Percentiles rank a stretch among this genome's conserved stretches.
phyloP scores from a whole-genome alignment of 179 eudicot genomes.

The Sideroxylon spinosum region DNA sequence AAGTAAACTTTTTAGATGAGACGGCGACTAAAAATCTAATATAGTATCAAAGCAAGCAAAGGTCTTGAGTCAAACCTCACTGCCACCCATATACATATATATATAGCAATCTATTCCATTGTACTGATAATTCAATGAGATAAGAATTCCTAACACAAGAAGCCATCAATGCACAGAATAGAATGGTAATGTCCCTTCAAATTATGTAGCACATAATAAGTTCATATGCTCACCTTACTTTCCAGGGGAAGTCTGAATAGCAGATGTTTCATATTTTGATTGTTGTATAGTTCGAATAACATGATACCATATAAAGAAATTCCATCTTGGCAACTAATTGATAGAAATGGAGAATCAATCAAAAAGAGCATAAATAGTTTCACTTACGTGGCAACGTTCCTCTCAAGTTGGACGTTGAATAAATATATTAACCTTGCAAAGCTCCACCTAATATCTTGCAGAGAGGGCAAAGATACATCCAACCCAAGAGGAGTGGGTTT shows the following conservation, averaged over 20 bases:
- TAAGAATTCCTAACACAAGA: not conserved
- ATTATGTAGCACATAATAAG: no score
- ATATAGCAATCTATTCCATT: not conserved
- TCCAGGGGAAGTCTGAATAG: not conserved
- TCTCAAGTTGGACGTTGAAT: conserved; percentile 89
- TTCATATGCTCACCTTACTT: not conserved
- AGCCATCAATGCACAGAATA: not conserved
- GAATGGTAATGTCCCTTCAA: not conserved
- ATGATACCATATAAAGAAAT: not conserved
- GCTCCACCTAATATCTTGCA: conserved; percentile 71
- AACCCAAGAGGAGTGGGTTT: conserved; percentile 79
- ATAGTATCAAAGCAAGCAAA: no score
- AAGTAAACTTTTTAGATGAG: no score
- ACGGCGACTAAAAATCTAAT: no score
- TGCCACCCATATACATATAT: no score
- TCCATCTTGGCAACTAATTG: not conserved
- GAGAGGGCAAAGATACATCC: conserved; percentile 71
- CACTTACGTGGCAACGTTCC: conserved; percentile 88
- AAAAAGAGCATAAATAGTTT: conserved; percentile 11
- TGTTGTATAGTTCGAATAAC: no score
- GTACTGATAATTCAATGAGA: not conserved
- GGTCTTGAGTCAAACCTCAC: no score
- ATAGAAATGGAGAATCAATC: not conserved
- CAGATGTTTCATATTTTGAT: not conserved
- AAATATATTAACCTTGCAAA: conserved; percentile 62